A percentile compares a stretch with the other conserved stretches of the same genome.
Conservation (phyloP, 2,329 filamentous ascomycete species). For the Clonostachys chloroleuca region DNA sequence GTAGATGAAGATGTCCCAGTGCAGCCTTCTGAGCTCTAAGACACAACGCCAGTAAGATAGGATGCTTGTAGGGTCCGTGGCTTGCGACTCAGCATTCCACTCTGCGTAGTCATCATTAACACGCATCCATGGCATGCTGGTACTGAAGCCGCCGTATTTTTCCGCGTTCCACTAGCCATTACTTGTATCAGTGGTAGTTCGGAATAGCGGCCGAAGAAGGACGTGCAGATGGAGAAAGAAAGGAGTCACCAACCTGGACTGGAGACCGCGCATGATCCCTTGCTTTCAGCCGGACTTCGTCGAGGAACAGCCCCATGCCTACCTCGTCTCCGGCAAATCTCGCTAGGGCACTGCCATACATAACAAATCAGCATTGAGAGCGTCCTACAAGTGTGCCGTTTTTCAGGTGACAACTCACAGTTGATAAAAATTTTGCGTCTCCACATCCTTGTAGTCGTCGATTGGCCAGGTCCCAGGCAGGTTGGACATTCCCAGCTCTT, state of each 20-base stretch:
- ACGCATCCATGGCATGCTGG: slow-evolving; percentile 14
- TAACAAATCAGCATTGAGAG: too few relatives aligned
- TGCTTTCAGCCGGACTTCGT: slow-evolving; percentile 46
- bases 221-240: too few relatives aligned
- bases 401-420: too few relatives aligned
- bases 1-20: too few relatives aligned
- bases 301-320: slow-evolving; percentile 37
- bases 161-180: slow-evolving; percentile 49
- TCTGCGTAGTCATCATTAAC: slow-evolving; percentile 12
- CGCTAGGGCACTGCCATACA: slow-evolving; percentile 13
- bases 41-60: slow-evolving; percentile 10
- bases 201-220: too few relatives aligned
- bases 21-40: too few relatives aligned
- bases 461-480: slow-evolving; percentile 31
- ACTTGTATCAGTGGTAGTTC: too few relatives aligned
- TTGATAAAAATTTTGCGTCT: slow-evolving; percentile 33
- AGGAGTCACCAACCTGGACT: too few relatives aligned
- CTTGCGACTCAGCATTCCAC: slow-evolving; percentile 11
- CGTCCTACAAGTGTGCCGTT: too few relatives aligned
- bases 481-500: slow-evolving; percentile 48
- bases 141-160: slow-evolving; percentile 35
- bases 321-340: slow-evolving; percentile 20
- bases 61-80: slow-evolving; percentile 6
- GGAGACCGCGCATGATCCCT: slow-evolving; percentile 15
- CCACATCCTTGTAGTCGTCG: slow-evolving; percentile 34